Evolutionary conservation across 2,329 filamentous ascomycete species (phyloP), one percentile per base, ranked within the genome.

Genomic region (Blumeria hordei): DNA sequence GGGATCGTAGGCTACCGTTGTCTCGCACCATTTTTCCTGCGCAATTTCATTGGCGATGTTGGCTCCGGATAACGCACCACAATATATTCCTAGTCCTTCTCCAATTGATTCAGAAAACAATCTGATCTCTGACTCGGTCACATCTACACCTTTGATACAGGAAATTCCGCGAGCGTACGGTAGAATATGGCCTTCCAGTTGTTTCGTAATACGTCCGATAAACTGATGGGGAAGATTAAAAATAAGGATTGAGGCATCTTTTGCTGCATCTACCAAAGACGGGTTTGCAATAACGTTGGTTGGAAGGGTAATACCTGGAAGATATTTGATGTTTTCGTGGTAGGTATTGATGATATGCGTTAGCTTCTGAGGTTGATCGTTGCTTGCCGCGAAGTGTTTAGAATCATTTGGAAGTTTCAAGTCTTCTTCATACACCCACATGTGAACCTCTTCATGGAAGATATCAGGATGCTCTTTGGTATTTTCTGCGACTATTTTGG

Each of bases 361-460:
- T 67, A 98, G 81, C 71, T 94, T 94, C 68, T 92, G 85, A 3
- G 83, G 78, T 59, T 78, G 73, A 59, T 78, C 75, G 73, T 71
- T 73, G 57, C 74, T 69, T 18, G 75, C 64, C 62, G 84, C 74
- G 73, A 87, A 88, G 70, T 87, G 76, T 61, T 78, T 79, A 52
- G 85, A 90, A 59, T 76, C 74, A 63, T 81, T 74, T 11, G 84
- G 70, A 44, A 94, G 73, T 55, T 77, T 76, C 59, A 94, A 81
- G 28, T 94, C 78, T 69, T 98, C 92, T 70, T 98, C 92, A 66
- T 80, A 95, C 64, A 98, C 93, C 92, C 92, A 98, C 92, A 98
- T 96, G 70, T 94, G 86, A 54, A 98, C 88, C 58, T 87, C 74
- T 67, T 82, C 73, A 65, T 96, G 85, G 66, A 96, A 98, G 47